Evolutionary conservation across 2,329 filamentous ascomycete species (phyloP), one percentile per base, ranked within the genome.

Genomic region (Plectosphaerella sp.): DNA sequence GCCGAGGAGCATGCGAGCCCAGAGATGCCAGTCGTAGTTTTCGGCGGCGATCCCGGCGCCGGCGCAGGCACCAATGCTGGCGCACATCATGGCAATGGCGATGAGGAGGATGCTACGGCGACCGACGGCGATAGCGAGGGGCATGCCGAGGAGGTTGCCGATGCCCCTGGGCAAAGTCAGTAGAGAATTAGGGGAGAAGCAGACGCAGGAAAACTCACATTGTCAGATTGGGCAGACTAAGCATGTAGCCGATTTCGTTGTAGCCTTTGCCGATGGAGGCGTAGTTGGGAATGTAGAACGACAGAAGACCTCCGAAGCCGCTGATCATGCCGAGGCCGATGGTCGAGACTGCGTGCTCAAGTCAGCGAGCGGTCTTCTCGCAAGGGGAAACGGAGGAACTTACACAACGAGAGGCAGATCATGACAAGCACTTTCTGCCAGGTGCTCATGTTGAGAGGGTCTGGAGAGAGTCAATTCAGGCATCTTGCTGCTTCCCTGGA

Each of bases 1-100:
- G 0, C 69, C 70, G 7, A 73, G 58, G 0, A 74, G 43, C 62
- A 70, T 67, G 3, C 71, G 64, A 1, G 66, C 64, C 2, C 58
- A 66, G 20, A 73, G 64, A 52, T 74, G 72, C 58, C 61, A 67
- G 28, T 69, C 65, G 42, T 65, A 70, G 41, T 43, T 43, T 7
- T 43, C 41, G 16, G 41, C 41, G n/a, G 41, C n/a, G 36, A 52
- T 60, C n/a, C 56, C 58, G 5, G 59, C 58, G 1, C 47, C 49
- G 1, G 62, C 66, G 24, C 64, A 68, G 12, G 69, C 54, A 6
- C 63, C 57, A 1, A 62, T 59, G 1, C 60, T 62, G 3, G 67
- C 5, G 1, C 67, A 58, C 15, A 68, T 56, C 22, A 69, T 49
- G 1, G 62, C 45, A 0, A 62, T 67, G 3, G 64, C 67, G 2